Percentiles rank a stretch among this genome's conserved stretches.
phyloP scores from a whole-genome alignment of 2,329 filamentous ascomycete species.

The Aspergillus chevalieri region DNA sequence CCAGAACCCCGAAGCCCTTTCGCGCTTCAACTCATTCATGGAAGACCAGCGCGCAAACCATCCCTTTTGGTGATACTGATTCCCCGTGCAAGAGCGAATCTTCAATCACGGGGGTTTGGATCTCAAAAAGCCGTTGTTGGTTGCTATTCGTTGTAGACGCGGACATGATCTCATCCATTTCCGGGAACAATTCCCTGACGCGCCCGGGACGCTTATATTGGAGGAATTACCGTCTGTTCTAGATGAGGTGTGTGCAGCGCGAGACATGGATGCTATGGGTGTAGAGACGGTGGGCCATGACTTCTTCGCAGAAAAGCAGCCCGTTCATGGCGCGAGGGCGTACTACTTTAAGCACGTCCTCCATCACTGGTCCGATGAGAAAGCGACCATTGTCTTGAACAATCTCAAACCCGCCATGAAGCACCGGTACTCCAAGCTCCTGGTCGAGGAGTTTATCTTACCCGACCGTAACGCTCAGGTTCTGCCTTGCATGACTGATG shows the following conservation, averaged over 20 bases:
- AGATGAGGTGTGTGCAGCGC: conserved; percentile 13
- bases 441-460: conserved; percentile 22
- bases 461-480: conserved; percentile 15
- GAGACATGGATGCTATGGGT: conserved; percentile 3
- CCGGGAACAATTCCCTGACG: conserved; percentile 25
- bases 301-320: conserved; percentile 12
- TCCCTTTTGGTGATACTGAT: conserved; percentile 19
- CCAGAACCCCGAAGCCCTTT: conserved; percentile 12
- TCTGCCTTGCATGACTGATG: conserved; percentile 16
- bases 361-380: conserved; percentile 28
- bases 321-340: conserved; percentile 16
- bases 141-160: conserved; percentile 39
- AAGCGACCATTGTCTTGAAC: conserved; percentile 15
- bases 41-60: conserved; percentile 14
- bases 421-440: conserved; percentile 17
- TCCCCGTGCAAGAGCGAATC: conserved; percentile 14
- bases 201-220: conserved; percentile 39
- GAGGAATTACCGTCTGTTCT: conserved; percentile 42
- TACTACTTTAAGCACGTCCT: conserved; percentile 28
- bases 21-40: conserved; percentile 20
- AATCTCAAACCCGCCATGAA: conserved; percentile 18
- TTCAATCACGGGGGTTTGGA: conserved; percentile 7
- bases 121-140: conserved; percentile 16
- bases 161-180: conserved; percentile 37
- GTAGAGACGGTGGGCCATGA: conserved; percentile 10